Percentiles rank a stretch among this genome's conserved stretches.
phyloP scores from a whole-genome alignment of 78 protist genomes.

The Emiliania huxleyi region DNA sequence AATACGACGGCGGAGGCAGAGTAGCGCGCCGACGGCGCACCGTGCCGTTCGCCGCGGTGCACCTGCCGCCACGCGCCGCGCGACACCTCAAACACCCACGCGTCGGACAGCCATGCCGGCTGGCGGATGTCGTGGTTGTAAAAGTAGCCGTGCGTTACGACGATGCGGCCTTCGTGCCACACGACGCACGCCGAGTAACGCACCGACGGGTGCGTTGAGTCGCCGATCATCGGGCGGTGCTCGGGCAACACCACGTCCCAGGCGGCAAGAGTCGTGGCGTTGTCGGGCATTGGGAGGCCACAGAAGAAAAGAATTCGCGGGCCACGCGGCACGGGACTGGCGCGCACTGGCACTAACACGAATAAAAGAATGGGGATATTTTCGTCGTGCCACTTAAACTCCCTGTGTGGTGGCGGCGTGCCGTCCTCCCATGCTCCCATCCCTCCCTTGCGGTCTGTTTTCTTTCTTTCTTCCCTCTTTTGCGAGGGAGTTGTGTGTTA shows the following conservation, averaged over 20 bases:
- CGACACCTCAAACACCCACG: not conserved
- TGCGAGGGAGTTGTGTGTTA: too few relatives aligned
- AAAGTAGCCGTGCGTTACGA: not conserved
- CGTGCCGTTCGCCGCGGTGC: not conserved
- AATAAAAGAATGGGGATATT: too few relatives aligned
- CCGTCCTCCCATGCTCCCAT: too few relatives aligned
- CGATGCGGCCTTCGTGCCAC: not conserved
- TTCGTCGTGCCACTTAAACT: too few relatives aligned
- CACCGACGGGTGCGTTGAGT: not conserved
- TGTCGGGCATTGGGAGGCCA: too few relatives aligned
- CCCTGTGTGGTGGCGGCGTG: too few relatives aligned
- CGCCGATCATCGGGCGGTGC: not conserved
- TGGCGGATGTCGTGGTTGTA: not conserved
- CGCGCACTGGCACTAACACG: too few relatives aligned
- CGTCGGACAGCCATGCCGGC: slow-evolving; percentile 2
- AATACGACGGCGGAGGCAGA: not conserved
- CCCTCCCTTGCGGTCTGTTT: too few relatives aligned
- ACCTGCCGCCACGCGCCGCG: not conserved
- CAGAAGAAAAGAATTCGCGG: too few relatives aligned
- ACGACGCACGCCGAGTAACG: not conserved
- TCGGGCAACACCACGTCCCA: not conserved
- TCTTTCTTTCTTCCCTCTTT: too few relatives aligned
- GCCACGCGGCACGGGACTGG: too few relatives aligned
- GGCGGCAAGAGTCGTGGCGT: too few relatives aligned
- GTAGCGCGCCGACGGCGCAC: slow-evolving; percentile 7